Evolutionary conservation across 768 basidiomycete species (phyloP).

Genomic region (Podaxis sp.): DNA sequence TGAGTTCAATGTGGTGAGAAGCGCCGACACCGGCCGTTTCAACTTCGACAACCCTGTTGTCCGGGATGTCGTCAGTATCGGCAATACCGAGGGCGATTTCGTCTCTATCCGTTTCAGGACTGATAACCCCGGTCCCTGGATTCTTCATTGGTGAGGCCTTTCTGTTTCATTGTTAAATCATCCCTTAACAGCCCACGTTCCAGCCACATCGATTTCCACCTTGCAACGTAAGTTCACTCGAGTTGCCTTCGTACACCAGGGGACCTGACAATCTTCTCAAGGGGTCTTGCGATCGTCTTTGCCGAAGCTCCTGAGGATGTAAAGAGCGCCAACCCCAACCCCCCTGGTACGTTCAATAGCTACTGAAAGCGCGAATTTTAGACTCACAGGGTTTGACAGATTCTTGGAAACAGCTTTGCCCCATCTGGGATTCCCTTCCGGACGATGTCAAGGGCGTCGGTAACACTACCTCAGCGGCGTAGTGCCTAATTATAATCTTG

Average conservation of each 20-base stretch:
- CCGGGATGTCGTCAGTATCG: slow-evolving; percentile 50
- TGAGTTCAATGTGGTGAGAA: slow-evolving; percentile 43
- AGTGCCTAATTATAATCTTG: too few species aligned
- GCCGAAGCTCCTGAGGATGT: slow-evolving; percentile 17
- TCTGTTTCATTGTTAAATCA: background rate
- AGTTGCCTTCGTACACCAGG: background rate
- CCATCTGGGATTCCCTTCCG: background rate
- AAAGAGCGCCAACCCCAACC: slow-evolving; percentile 3
- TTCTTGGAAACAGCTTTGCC: background rate
- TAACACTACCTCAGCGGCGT: background rate
- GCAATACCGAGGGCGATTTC: slow-evolving; percentile 36
- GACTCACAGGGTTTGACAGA: background rate
- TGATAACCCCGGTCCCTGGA: slow-evolving; percentile 68
- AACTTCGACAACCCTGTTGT: slow-evolving; percentile 53
- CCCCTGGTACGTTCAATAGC: slow-evolving; percentile 2
- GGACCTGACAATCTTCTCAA: background rate
- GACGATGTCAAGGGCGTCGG: background rate
- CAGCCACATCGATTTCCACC: slow-evolving; percentile 39
- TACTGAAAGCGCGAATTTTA: background rate
- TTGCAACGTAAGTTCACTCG: slow-evolving; percentile 25
- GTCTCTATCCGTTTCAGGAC: slow-evolving; percentile 60
- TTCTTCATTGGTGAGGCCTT: slow-evolving; percentile 38
- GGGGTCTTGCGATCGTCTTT: slow-evolving; percentile 20
- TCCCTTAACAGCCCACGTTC: background rate
- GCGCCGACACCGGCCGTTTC: slow-evolving; percentile 30